Conservation (phyloP, 2,329 filamentous ascomycete genomes). For the Penicillium sp. region DNA sequence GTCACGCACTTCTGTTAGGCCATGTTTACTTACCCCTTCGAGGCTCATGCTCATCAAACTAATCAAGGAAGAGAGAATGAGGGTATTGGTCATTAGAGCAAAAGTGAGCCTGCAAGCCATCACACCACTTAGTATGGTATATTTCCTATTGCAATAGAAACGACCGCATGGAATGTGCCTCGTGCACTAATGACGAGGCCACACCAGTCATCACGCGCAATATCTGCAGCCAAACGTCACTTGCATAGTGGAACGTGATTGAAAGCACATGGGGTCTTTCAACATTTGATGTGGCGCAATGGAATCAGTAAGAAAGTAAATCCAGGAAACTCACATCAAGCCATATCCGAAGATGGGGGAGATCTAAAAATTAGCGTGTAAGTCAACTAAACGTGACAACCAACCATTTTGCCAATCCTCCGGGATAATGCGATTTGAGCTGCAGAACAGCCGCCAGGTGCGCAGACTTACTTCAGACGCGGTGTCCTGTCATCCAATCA, state of each 20-base stretch:
- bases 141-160: neutral
- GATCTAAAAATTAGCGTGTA: slow-evolving; percentile 41
- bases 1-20: slow-evolving; percentile 3
- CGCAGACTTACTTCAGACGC: slow-evolving; percentile 38
- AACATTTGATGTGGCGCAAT: slow-evolving; percentile 26
- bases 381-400: slow-evolving; percentile 38
- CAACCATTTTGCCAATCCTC: slow-evolving; percentile 38
- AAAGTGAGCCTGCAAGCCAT: slow-evolving; percentile 52
- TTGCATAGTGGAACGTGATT: slow-evolving; percentile 36
- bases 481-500: slow-evolving; percentile 42
- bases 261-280: slow-evolving; percentile 29
- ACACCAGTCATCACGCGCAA: neutral
- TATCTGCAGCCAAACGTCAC: slow-evolving; percentile 6
- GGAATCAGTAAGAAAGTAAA: neutral
- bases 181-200: neutral
- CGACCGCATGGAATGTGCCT: slow-evolving; percentile 15
- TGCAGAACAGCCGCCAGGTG: slow-evolving; percentile 34
- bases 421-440: slow-evolving; percentile 26
- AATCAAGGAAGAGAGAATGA: slow-evolving; percentile 60
- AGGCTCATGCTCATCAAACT: slow-evolving; percentile 59
- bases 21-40: slow-evolving; percentile 48
- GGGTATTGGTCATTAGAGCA: slow-evolving; percentile 60
- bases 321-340: slow-evolving; percentile 37
- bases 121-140: slow-evolving; percentile 15
- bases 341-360: slow-evolving; percentile 42